Conservation (phyloP, 345 rosid genomes). For the Psidium guajava region DNA sequence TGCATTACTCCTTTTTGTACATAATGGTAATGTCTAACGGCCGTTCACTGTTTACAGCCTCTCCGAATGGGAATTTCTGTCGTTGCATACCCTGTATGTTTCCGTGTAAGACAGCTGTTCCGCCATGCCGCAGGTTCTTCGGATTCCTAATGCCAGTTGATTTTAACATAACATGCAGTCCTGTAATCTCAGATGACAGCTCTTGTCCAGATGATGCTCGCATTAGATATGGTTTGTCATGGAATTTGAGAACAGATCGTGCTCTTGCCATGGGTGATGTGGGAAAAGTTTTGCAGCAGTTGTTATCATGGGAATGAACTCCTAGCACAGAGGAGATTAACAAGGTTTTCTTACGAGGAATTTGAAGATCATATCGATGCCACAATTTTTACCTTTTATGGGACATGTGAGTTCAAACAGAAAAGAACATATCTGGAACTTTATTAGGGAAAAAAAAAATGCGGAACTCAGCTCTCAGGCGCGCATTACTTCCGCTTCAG, state of each 20-base stretch:
- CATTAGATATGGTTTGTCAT: not conserved
- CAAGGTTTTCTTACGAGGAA: not conserved
- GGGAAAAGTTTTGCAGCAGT: not conserved
- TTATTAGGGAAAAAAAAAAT: not conserved
- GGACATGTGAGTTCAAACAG: not conserved
- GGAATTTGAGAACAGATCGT: not conserved
- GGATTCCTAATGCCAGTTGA: not conserved
- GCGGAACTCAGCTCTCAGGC: not conserved
- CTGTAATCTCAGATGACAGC: not conserved
- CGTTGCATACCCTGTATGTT: constrained; percentile 37
- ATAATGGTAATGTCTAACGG: not conserved
- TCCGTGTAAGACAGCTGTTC: not conserved
- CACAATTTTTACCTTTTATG: not conserved
- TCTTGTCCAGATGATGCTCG: not conserved
- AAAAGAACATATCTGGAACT: not conserved
- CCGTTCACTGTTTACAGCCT: not conserved
- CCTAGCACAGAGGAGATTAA: not conserved
- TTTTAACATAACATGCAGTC: not conserved
- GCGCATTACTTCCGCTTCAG: constrained; percentile 1
- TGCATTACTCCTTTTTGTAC: not conserved
- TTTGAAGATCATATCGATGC: not conserved
- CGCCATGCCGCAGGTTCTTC: not conserved
- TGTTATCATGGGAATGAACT: not conserved
- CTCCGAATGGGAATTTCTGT: constrained; percentile 17
- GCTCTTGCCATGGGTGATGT: not conserved